These are phyloP conservation scores for Colletotrichum lindemuthianum DNA, from an alignment of 2,329 filamentous ascomycete genomes.

Conservation along the genomic window DNA sequence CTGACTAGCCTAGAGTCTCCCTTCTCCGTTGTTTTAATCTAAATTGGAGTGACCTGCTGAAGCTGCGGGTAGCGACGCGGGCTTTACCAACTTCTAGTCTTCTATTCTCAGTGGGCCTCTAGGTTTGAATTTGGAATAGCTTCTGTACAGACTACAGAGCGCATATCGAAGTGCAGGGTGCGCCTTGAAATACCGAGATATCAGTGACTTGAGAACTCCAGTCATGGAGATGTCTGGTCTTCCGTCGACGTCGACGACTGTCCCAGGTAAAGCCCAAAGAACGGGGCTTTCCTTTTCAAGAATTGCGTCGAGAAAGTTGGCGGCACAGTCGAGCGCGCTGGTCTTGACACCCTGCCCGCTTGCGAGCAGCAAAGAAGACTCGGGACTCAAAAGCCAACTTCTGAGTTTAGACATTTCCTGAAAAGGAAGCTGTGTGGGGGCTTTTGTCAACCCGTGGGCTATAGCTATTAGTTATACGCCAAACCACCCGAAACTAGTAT, in stretches of 20 bases:
- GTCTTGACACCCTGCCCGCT: background rate
- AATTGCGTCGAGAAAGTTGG: constrained; percentile 1
- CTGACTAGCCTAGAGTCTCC: too few species aligned
- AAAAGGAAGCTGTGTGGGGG: background rate
- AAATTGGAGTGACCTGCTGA: too few species aligned
- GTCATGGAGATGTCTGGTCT: background rate
- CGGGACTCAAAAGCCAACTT: background rate
- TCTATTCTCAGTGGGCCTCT: too few species aligned
- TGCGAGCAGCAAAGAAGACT: background rate
- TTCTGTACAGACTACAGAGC: background rate
- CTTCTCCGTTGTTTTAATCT: too few species aligned
- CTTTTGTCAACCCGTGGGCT: too few species aligned
- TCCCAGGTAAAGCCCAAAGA: background rate
- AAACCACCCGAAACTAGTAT: too few species aligned
- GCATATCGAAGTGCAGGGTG: too few species aligned
- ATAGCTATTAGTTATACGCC: too few species aligned
- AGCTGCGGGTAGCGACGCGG: too few species aligned
- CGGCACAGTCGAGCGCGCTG: background rate
- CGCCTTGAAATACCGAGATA: too few species aligned
- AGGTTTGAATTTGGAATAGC: too few species aligned
- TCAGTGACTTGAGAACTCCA: rapidly evolving
- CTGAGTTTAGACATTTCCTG: background rate
- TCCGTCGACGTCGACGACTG: background rate
- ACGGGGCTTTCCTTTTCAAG: background rate
- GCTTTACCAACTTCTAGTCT: too few species aligned